These are phyloP conservation scores for Trichoderma hamatum DNA, from an alignment of 2,329 filamentous ascomycete genomes.

Conservation along the genomic window DNA sequence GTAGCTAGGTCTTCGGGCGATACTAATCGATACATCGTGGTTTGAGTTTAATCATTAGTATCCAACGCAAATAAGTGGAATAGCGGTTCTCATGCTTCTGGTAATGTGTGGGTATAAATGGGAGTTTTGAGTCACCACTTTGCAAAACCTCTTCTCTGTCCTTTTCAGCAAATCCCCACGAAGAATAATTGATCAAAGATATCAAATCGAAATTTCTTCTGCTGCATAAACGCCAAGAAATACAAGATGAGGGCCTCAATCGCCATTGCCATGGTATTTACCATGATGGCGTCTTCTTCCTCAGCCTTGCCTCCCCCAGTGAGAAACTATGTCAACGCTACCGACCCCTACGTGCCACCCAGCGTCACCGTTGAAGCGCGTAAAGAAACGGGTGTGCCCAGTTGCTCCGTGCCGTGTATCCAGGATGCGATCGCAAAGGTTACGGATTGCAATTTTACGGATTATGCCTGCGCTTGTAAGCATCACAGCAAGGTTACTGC, in stretches of 20 bases:
- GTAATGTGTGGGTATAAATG: background rate
- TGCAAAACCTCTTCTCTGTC: background rate
- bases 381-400: background rate
- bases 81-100: background rate
- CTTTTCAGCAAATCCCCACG: background rate
- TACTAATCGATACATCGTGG: background rate
- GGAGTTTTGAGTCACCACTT: background rate
- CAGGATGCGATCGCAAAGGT: background rate
- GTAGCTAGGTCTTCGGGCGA: background rate
- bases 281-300: background rate
- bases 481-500: background rate
- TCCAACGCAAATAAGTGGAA: background rate
- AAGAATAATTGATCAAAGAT: background rate
- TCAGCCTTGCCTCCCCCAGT: background rate
- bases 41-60: background rate
- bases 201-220: background rate
- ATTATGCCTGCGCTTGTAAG: slow-evolving; percentile 22
- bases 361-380: background rate
- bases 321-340: background rate
- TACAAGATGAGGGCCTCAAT: background rate
- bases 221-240: background rate
- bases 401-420: slow-evolving; percentile 4
- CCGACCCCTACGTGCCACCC: background rate
- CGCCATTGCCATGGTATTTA: background rate
- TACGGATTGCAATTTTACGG: background rate